Conservation (phyloP, 805 yeast genomes). For the Yamadazyma sp. region DNA sequence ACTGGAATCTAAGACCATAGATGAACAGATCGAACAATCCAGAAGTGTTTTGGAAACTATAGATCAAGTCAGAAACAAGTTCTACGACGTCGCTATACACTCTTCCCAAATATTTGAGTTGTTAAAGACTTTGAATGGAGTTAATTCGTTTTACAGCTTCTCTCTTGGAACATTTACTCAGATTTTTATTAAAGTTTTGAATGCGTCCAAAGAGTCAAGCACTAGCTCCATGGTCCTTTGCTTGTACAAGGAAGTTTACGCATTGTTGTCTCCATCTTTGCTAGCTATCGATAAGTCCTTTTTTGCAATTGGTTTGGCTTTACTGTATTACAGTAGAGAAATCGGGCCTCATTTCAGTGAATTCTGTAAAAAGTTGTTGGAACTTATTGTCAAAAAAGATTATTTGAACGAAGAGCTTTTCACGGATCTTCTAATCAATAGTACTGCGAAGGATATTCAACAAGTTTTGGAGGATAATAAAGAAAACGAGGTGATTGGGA, state of each 20-base stretch:
- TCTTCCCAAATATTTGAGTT: slow-evolving; percentile 52
- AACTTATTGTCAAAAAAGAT: not conserved
- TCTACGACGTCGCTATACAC: slow-evolving; percentile 53
- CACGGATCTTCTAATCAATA: slow-evolving; percentile 1
- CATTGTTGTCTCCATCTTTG: slow-evolving; percentile 47
- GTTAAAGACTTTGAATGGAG: slow-evolving; percentile 33
- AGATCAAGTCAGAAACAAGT: slow-evolving; percentile 47
- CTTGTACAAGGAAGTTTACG: slow-evolving; percentile 50
- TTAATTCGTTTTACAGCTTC: slow-evolving; percentile 61
- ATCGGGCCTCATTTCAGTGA: slow-evolving; percentile 24
- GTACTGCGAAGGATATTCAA: not conserved
- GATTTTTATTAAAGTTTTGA: slow-evolving; percentile 2
- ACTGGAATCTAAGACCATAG: slow-evolving; percentile 55
- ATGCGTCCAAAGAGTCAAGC: not conserved
- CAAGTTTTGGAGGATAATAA: slow-evolving; percentile 1
- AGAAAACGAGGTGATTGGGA: slow-evolving; percentile 7
- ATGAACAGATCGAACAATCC: slow-evolving; percentile 54
- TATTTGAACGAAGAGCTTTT: not conserved
- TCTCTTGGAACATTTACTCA: slow-evolving; percentile 40
- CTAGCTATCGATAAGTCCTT: slow-evolving; percentile 43
- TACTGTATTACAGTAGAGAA: slow-evolving; percentile 24
- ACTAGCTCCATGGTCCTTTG: slow-evolving; percentile 25
- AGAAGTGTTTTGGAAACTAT: slow-evolving; percentile 54
- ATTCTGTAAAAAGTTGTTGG: slow-evolving; percentile 11
- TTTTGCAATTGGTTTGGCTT: slow-evolving; percentile 41